phyloP scores from a whole-genome alignment of 2,329 filamentous ascomycete genomes.

The Tolypocladium tundrense region DNA sequence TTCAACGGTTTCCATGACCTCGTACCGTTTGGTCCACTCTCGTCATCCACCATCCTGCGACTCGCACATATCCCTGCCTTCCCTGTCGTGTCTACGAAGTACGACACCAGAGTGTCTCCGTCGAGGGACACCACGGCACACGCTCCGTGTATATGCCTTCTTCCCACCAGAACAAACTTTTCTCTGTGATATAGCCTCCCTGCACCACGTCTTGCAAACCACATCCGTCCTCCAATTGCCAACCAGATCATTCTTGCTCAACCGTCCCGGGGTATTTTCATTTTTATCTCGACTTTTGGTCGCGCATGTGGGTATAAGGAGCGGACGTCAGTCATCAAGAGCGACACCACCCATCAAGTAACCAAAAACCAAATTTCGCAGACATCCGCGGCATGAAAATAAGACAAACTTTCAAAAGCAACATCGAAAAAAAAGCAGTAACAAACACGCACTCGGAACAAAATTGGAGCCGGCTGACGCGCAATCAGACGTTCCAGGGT shows the following conservation, averaged over 20 bases:
- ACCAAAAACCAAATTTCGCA: conserved; percentile 8
- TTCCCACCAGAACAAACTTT: not conserved
- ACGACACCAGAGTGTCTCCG: not conserved
- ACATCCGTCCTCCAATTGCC: conserved; percentile 2
- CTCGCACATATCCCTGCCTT: not conserved
- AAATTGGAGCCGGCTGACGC: conserved; percentile 6
- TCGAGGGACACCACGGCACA: not conserved
- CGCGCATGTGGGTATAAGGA: conserved; percentile 24
- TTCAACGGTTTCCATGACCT: not conserved
- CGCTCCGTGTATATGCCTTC: not conserved
- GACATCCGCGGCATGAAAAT: conserved; percentile 4
- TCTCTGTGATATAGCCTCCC: not conserved
- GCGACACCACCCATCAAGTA: conserved; percentile 10
- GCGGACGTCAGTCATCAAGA: conserved; percentile 24
- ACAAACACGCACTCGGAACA: conserved; percentile 6
- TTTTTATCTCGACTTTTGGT: conserved; percentile 18
- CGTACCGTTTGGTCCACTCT: not conserved
- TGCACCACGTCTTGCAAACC: not conserved
- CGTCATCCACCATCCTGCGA: not conserved
- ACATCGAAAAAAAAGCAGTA: conserved; percentile 11
- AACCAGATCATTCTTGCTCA: conserved; percentile 13
- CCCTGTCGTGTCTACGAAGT: not conserved
- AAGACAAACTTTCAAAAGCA: conserved; percentile 6
- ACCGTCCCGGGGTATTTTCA: conserved; percentile 22
- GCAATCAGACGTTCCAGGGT: conserved; percentile 28